A percentile compares a stretch with the other conserved stretches of the same genome.
These are phyloP conservation scores for Viola odorata DNA, from an alignment of 345 rosid genomes.

Conservation along the genomic window DNA sequence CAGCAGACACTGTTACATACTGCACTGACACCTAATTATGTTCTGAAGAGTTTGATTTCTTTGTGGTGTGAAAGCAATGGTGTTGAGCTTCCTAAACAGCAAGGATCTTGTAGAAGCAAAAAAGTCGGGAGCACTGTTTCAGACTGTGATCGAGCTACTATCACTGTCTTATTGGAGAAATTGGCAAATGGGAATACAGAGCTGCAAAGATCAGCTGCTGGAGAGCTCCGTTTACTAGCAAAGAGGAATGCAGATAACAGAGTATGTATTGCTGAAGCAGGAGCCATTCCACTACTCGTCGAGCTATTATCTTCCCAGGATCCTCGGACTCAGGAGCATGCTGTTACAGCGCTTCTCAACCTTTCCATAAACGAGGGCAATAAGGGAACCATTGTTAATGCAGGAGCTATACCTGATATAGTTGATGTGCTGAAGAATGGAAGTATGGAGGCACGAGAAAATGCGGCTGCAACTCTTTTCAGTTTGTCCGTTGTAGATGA, in stretches of 20 bases:
- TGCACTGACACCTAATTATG: slow-evolving; percentile 84
- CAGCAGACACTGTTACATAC: slow-evolving; percentile 88
- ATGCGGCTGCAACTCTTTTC: slow-evolving; percentile 95
- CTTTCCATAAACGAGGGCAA: slow-evolving; percentile 90
- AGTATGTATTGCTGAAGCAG: slow-evolving; percentile 89
- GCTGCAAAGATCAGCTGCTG: slow-evolving; percentile 90
- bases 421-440: slow-evolving; percentile 81
- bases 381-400: slow-evolving; percentile 85
- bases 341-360: slow-evolving; percentile 95
- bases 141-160: slow-evolving; percentile 76
- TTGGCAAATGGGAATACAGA: slow-evolving; percentile 58
- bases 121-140: slow-evolving; percentile 52
- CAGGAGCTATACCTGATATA: slow-evolving; percentile 92
- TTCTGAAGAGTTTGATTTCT: slow-evolving; percentile 83
- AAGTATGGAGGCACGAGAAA: slow-evolving; percentile 98
- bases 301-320: slow-evolving; percentile 75
- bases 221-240: slow-evolving; percentile 89
- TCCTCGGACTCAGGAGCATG: slow-evolving; percentile 88
- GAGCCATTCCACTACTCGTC: slow-evolving; percentile 89
- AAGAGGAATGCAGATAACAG: slow-evolving; percentile 93
- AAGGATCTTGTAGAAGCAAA: slow-evolving; percentile 52
- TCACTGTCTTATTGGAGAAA: slow-evolving; percentile 54
- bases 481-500: slow-evolving; percentile 94
- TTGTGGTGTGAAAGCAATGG: slow-evolving; percentile 98
- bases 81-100: slow-evolving; percentile 76